A percentile compares a stretch with the other conserved stretches of the same genome.
These are phyloP conservation scores for Malassezia vespertilionis DNA, from an alignment of 1,284 basidiomycete genomes.

Conservation along the genomic window DNA sequence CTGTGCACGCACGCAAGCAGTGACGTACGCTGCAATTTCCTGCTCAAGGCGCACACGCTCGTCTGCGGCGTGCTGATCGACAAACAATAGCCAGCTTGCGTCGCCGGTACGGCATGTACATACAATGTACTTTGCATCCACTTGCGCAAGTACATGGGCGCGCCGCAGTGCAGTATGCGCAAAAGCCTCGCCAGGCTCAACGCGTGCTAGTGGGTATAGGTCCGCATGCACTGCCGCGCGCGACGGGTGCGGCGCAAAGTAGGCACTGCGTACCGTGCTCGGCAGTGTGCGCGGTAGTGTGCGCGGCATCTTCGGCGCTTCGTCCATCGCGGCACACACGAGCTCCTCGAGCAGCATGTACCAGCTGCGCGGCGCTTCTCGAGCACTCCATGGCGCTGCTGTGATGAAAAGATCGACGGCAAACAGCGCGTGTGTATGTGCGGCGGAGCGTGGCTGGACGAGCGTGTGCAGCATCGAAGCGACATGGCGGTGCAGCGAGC, in stretches of 20 bases:
- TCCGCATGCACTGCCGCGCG: neutral
- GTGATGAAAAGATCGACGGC: neutral
- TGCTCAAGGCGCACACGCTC: conserved; percentile 77
- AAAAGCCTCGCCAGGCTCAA: too few species aligned
- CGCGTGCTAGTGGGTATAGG: neutral
- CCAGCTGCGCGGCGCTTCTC: neutral
- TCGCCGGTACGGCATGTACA: conserved; percentile 53
- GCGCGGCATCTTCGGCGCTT: neutral
- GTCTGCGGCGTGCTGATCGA: conserved; percentile 92
- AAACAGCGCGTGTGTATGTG: neutral
- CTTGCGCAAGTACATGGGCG: conserved; percentile 56
- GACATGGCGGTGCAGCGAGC: neutral
- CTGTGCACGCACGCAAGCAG: conserved; percentile 5
- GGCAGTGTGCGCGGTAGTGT: neutral
- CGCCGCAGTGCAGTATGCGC: neutral
- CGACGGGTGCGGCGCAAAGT: neutral
- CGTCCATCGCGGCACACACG: neutral
- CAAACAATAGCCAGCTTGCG: conserved; percentile 54
- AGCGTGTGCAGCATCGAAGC: neutral
- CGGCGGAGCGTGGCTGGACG: neutral
- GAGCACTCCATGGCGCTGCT: neutral
- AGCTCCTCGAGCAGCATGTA: neutral
- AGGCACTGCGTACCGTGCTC: too few species aligned
- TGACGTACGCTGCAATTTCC: conserved; percentile 60
- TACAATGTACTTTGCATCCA: conserved; percentile 77